A percentile compares a stretch with the other conserved stretches of the same genome.
phyloP scores from a whole-genome alignment of 2,329 filamentous ascomycete genomes.

The Sclerotinia spermophila region DNA sequence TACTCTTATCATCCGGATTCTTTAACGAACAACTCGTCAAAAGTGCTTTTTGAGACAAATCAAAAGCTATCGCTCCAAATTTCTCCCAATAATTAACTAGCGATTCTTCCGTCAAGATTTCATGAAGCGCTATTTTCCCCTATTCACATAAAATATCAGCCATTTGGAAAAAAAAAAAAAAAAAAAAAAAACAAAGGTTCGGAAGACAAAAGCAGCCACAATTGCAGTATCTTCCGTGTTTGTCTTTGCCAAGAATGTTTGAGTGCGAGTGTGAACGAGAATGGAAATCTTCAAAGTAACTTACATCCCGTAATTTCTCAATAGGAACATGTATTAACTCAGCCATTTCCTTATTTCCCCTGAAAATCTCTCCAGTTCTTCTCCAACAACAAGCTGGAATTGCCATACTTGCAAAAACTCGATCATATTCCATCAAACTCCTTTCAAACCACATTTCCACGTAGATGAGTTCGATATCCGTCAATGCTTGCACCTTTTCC shows the following conservation, averaged over 20 bases:
- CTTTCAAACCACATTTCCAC: constrained; percentile 99
- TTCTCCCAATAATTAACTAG: constrained; percentile 99
- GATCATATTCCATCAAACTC: constrained; percentile 95
- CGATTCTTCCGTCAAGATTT: constrained; percentile 92
- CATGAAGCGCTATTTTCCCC: constrained; percentile 93
- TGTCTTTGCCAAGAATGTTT: constrained; percentile 5
- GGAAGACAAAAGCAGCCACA: constrained; percentile 13
- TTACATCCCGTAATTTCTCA: constrained; percentile 83
- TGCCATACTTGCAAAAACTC: constrained; percentile 98
- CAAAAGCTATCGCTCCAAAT: constrained; percentile 96
- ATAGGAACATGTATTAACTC: constrained; percentile 92
- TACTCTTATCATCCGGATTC: constrained; percentile 66
- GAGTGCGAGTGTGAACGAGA: neutral
- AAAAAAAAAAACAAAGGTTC: neutral
- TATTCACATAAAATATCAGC: constrained; percentile 39
- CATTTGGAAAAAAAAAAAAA: neutral
- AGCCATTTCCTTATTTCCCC: constrained; percentile 98
- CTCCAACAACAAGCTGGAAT: constrained; percentile 97
- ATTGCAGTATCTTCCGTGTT: neutral
- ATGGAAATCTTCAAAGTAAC: constrained; percentile 39
- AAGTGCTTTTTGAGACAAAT: constrained; percentile 88
- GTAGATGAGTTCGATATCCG: constrained; percentile 88
- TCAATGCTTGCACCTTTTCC: constrained; percentile 87
- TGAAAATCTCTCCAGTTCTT: constrained; percentile 92
- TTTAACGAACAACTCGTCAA: constrained; percentile 91